Evolutionary conservation across 495 filamentous ascomycete genomes (phyloP).

Genomic region (Tuber brumale): DNA sequence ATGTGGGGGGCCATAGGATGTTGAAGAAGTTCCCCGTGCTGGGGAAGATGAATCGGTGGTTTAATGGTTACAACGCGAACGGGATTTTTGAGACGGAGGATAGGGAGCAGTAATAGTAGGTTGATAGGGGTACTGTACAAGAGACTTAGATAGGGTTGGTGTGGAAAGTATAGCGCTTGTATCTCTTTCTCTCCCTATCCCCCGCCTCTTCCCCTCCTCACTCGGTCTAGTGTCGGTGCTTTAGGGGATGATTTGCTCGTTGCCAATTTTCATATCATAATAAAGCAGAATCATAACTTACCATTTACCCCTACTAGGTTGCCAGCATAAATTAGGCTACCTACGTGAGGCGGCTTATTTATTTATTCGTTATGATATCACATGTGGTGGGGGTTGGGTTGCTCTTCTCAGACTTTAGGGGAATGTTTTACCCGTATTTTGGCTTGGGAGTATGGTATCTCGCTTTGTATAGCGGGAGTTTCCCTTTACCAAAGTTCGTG

Average conservation of each 20-base stretch:
- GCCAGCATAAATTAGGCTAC: not conserved
- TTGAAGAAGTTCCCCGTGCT: too few relatives aligned
- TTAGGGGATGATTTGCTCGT: not conserved
- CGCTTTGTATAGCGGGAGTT: not conserved
- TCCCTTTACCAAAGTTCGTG: not conserved
- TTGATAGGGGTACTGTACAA: too few relatives aligned
- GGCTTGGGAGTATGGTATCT: not conserved
- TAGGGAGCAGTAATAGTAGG: too few relatives aligned
- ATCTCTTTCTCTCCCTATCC: too few relatives aligned
- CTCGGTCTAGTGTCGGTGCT: too few relatives aligned
- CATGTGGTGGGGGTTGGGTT: not conserved
- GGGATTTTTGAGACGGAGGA: too few relatives aligned
- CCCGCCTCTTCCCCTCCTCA: too few relatives aligned
- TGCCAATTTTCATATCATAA: not conserved
- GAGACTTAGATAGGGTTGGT: too few relatives aligned
- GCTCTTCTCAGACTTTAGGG: not conserved
- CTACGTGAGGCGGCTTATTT: not conserved
- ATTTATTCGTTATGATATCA: not conserved
- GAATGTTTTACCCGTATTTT: not conserved
- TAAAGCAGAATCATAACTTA: not conserved
- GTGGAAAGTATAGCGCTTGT: too few relatives aligned
- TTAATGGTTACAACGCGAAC: too few relatives aligned
- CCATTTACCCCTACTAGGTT: slow-evolving; percentile 10
- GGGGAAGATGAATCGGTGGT: too few relatives aligned
- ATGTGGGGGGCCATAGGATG: too few relatives aligned